Evolutionary conservation across 768 basidiomycete genomes (phyloP), one percentile per base, ranked within the genome.

Genomic region (Mycena chlorophos): DNA sequence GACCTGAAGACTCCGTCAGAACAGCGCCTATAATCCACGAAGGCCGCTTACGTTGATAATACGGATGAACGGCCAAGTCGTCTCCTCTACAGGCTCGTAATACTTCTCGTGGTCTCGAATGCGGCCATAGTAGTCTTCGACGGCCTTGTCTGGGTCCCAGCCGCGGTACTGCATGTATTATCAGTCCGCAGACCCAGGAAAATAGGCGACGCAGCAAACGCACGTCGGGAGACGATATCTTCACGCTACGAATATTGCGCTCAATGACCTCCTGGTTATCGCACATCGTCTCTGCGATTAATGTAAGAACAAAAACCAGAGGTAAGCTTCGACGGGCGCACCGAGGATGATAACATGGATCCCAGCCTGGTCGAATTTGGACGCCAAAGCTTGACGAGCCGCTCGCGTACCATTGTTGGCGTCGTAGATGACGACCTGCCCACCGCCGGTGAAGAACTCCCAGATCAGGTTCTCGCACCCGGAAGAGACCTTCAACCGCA

Each of bases 341-440:
- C 96, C 96, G 23, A 99, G 81, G 72, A 98, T 79, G 63, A 98
- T 83, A 57, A 99, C 92, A 77, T 98, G 96, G 49, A 98, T 88
- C 1, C 91, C 94, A 20, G 72, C 80, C 65, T 83, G 82, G 69
- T 91, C 88, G 66, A 96, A 98, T 73, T 85, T 94, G 72, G 94
- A 86, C 1, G 87, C 86, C 47, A 97, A 70, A 20, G 76, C 75
- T 58, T 88, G 84, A 52, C 97, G 76, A 27, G 79, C 80, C 45
- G 78, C 80, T 20, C 78, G 76, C 5, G 84, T 85, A 1, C 94
- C 94, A 63, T 98, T 98, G 67, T 99, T 99, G 26, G 97, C 97
- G 68, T 99, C 97, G 74, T 98, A 98, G 60, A 99, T 95, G 31
- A 96, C 93, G 23, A 98, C 95, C 70, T 99, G 97, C 0, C 96